Evolutionary conservation across 2,329 filamentous ascomycete genomes (phyloP).

Genomic region (Magnaporthiopsis rhizophila): DNA sequence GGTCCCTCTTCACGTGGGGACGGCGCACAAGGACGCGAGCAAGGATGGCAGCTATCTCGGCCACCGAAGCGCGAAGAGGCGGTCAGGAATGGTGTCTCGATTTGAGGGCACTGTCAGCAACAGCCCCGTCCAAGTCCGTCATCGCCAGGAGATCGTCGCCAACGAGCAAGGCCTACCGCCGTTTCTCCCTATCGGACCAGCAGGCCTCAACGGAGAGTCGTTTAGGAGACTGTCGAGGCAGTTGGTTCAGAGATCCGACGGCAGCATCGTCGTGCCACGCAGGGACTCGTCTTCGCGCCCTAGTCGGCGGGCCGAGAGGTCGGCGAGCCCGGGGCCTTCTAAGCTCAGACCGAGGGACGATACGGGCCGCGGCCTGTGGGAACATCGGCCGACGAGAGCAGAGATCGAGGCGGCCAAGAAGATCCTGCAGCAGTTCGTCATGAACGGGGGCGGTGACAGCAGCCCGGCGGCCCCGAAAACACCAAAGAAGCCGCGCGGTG

Average conservation of each 20-base stretch:
- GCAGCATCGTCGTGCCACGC: conserved; percentile 3
- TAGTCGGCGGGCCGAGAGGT: not conserved
- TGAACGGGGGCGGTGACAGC: not conserved
- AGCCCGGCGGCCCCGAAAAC: no score
- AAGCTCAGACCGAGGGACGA: conserved; percentile 3
- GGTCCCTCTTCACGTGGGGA: no score
- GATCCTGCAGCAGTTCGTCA: not conserved
- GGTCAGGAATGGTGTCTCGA: no score
- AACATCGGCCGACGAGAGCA: not conserved
- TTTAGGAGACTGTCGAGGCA: not conserved
- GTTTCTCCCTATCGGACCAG: no score
- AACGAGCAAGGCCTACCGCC: no score
- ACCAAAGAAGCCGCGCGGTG: not conserved
- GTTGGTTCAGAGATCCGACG: conserved; percentile 3
- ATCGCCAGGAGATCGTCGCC: no score
- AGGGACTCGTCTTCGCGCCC: conserved; percentile 4
- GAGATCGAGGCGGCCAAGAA: conserved; percentile 4
- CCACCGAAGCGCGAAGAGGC: no score
- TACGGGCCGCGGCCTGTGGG: not conserved
- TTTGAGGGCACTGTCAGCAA: no score
- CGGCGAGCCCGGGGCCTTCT: not conserved
- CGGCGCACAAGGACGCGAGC: no score
- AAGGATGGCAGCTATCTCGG: no score
- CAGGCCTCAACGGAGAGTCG: no score
- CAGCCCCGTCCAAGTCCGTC: no score